Percentiles rank a stretch among this genome's conserved stretches.
Evolutionary conservation across 768 basidiomycete genomes (phyloP).

Genomic region (Leucosporidium creatinivorum): DNA sequence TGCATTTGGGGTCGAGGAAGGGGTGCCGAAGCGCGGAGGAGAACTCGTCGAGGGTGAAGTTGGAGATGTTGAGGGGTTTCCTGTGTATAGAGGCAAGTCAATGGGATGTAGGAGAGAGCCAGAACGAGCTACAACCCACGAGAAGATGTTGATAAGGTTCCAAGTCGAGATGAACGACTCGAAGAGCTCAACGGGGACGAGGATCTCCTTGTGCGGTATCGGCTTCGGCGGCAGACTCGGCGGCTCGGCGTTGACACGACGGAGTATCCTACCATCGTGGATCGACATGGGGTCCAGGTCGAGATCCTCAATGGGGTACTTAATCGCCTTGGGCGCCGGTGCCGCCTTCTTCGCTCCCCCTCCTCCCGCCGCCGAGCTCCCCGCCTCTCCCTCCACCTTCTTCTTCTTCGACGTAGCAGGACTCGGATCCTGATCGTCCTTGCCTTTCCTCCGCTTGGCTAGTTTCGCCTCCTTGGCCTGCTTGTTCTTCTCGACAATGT

Average conservation of each 20-base stretch:
- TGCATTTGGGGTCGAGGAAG: slow-evolving; percentile 59
- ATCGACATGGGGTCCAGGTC: slow-evolving; percentile 53
- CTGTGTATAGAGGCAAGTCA: slow-evolving; percentile 45
- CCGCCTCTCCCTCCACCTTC: slow-evolving; percentile 2
- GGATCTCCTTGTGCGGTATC: slow-evolving; percentile 10
- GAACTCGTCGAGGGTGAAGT: slow-evolving; percentile 87
- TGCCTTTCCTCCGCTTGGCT: slow-evolving; percentile 44
- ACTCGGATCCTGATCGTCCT: neutral
- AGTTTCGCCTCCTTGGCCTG: slow-evolving; percentile 77
- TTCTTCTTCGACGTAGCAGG: slow-evolving; percentile 8
- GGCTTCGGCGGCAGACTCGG: slow-evolving; percentile 35
- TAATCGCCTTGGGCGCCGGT: slow-evolving; percentile 55
- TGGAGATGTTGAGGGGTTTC: slow-evolving; percentile 75
- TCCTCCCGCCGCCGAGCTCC: neutral
- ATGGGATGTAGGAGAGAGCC: neutral
- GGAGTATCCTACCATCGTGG: slow-evolving; percentile 34
- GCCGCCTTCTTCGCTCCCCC: slow-evolving; percentile 42
- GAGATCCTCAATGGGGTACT: slow-evolving; percentile 88
- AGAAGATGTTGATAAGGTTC: slow-evolving; percentile 90
- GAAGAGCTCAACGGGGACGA: slow-evolving; percentile 47
- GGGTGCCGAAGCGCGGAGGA: slow-evolving; percentile 78
- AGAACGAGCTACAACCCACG: slow-evolving; percentile 51
- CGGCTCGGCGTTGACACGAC: slow-evolving; percentile 24
- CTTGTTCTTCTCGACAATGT: slow-evolving; percentile 68
- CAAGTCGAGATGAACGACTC: slow-evolving; percentile 83